These are phyloP conservation scores for Talaromyces ruber DNA, from an alignment of 495 filamentous ascomycete genomes.

Conservation along the genomic window DNA sequence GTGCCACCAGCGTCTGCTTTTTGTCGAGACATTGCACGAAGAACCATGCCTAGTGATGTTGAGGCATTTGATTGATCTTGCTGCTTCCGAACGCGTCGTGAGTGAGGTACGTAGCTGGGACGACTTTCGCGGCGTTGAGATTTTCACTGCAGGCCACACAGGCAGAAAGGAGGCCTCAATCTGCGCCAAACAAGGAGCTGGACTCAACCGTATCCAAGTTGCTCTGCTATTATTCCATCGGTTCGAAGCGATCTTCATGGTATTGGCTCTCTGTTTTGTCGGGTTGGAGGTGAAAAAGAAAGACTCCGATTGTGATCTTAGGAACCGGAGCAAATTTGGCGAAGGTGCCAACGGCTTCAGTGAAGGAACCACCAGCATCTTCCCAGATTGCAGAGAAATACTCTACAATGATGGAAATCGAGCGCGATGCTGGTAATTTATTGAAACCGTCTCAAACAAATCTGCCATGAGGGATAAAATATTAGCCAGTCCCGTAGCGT, in stretches of 20 bases:
- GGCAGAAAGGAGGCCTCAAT: constrained; percentile 7
- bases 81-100: background rate
- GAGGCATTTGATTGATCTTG: background rate
- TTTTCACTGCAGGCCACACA: constrained; percentile 7
- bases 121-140: background rate
- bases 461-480: constrained; percentile 1
- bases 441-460: background rate
- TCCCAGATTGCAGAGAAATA: constrained; percentile 6
- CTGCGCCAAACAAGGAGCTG: constrained; percentile 8
- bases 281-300: constrained; percentile 40
- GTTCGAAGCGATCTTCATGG: background rate
- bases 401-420: background rate
- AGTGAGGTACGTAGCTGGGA: background rate
- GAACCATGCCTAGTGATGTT: background rate
- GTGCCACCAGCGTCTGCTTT: constrained; percentile 43
- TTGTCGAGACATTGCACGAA: constrained; percentile 32
- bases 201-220: constrained; percentile 16
- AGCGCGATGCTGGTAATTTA: background rate
- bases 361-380: constrained; percentile 31
- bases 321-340: constrained; percentile 48
- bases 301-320: constrained; percentile 51
- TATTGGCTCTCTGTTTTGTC: constrained; percentile 7
- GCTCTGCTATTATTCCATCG: constrained; percentile 7
- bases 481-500: background rate
- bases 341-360: constrained; percentile 45